Base-by-base conservation (phyloP, 164 flowering plant species). In the Vitis amurensis region DNA sequence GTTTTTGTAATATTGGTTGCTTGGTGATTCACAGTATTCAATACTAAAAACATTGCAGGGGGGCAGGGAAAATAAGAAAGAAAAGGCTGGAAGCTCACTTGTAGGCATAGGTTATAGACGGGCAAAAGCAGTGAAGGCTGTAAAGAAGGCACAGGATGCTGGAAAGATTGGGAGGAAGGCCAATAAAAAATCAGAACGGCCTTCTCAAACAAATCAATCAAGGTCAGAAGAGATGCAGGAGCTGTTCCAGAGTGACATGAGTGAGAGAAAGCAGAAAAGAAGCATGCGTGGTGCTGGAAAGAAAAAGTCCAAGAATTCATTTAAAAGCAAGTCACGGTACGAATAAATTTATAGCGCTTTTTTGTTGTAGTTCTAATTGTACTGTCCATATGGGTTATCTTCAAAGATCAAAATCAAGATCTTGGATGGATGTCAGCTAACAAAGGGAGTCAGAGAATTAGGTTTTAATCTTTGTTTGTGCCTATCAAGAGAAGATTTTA, bases 311-410 rank as follows among this genome's bases (percentile, higher is more conserved):
- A 84, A 81, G 68, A 68, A 73, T 69, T 89, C 97, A 29, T 95
- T 95, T 71, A 94, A 94, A 84, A 94, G 97, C 88, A 92, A 94
- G 75, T 91, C 97, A 78, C 74, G 98, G 98, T 94, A 87, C 68
- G 77, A 66, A 68, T 73, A 10, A 23, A 16, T 11, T 64, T 11
- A 30, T 47, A 30, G 17, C 63, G 10, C 44, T 47, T 55, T 55
- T 61, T 44, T 29, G 27, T 69, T 13, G 8, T 5, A 15, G 6
- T 57, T 49, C 56, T 53, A 37, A 37, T 13, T 53, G 7, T 53
- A 0, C 56, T 53, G 3, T 53, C 16, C n/a, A 37, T 37, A 6
- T 37, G 7, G 44, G 56, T 53, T 13, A 53, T 53, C 7, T 53
- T n/a, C n/a, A 53, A 53, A n/a, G 5, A 13, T n/a, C 14, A 11